Evolutionary conservation across 495 filamentous ascomycete genomes (phyloP), one percentile per base, ranked within the genome.

Genomic region (Antarctomyces pellizariae): DNA sequence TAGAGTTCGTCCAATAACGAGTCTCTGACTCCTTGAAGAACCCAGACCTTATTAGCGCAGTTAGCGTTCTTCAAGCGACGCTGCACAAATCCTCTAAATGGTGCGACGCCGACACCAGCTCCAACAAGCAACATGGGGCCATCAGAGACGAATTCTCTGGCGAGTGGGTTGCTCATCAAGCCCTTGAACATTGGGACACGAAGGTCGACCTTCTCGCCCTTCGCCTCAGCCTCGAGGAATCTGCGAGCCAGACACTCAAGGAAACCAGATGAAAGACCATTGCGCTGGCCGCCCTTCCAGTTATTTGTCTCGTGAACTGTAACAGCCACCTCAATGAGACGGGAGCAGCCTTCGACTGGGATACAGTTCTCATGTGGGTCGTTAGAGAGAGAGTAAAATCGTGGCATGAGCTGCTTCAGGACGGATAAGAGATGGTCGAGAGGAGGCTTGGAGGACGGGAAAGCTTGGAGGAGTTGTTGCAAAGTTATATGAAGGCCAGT

Each of bases 21-120:
- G 48, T 97, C 86, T 2, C 86, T 74, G 16, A 95, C 64, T n/a
- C 86, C 86, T 49, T 97, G 86, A 22, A 97, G 65, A 25, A 97
- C 84, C 86, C 86, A 97, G 38, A 95, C 86, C 52, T 97, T 97
- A 55, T 95, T 97, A 25, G 80, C 83, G 46, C 86, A 93, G 51
- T 89, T 97, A 32, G 89, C 86, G 26, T 78, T 91, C 57, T 78
- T 75, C 28, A 97, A 62, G 7, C 86, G 71, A 30, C 84, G 76
- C 50, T 93, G 78, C 14, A 97, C 89, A 45, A 97, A 97, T 14
- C 86, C 86, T 18, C 86, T 67, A 62, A 97, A 97, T 1, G 86
- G 86, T 11, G 86, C 86, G 47, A 97, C 78, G 31, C 86, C 86
- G 12, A 97, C 86, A 20, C 86, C 86, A 4, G 86, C 89, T 21